Evolutionary conservation across 176 grass and related monocot species (phyloP).

Genomic region (Leersia perrieri): DNA sequence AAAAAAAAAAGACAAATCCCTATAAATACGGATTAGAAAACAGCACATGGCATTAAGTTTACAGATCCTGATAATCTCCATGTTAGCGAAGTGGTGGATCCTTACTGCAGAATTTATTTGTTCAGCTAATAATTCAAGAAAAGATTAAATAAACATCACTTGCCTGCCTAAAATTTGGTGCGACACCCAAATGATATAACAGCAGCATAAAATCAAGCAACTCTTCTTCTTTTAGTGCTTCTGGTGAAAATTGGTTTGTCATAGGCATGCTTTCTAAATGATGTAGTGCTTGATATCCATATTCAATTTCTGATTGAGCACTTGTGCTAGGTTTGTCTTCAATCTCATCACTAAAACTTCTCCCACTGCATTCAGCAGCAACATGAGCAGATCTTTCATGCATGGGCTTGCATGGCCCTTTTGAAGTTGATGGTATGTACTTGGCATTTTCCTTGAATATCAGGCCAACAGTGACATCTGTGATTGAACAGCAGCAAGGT

Average conservation of each 20-base stretch:
- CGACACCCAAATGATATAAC: slow-evolving; percentile 75
- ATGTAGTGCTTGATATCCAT: slow-evolving; percentile 58
- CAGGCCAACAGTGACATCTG: slow-evolving; percentile 48
- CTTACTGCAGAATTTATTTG: not conserved
- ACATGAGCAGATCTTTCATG: slow-evolving; percentile 50
- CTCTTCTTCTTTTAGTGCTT: slow-evolving; percentile 71
- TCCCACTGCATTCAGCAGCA: slow-evolving; percentile 57
- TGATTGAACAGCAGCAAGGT: slow-evolving; percentile 72
- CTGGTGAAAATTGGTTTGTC: slow-evolving; percentile 42
- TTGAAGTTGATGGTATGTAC: slow-evolving; percentile 57
- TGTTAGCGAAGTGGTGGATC: not conserved
- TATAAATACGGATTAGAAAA: not conserved
- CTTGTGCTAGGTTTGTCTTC: slow-evolving; percentile 69
- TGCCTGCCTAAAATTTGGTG: slow-evolving; percentile 84
- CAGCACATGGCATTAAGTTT: not conserved
- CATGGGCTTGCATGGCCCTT: slow-evolving; percentile 52
- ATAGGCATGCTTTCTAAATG: slow-evolving; percentile 38
- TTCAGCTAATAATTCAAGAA: slow-evolving; percentile 18
- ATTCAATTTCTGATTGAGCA: slow-evolving; percentile 52
- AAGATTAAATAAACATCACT: slow-evolving; percentile 34
- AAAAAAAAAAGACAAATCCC: slow-evolving; percentile 9
- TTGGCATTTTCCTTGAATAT: slow-evolving; percentile 52
- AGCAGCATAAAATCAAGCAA: slow-evolving; percentile 78
- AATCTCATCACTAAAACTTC: slow-evolving; percentile 65
- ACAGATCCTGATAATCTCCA: not conserved